These are phyloP conservation scores for Coemansia guatemalensis DNA, from an alignment of 192 early-diverging fungal species.

Conservation along the genomic window DNA sequence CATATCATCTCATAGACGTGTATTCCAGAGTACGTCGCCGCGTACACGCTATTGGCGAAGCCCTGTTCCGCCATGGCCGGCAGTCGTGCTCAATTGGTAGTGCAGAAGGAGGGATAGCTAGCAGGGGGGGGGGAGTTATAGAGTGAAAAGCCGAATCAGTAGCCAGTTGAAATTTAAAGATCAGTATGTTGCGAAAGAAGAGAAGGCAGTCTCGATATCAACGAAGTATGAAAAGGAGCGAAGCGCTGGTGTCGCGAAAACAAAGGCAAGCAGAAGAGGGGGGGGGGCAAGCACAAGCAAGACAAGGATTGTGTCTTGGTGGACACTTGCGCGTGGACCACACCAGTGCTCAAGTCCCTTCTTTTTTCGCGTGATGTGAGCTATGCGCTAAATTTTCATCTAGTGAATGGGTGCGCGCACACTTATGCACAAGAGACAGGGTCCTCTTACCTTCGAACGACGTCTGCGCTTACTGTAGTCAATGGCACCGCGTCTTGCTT, in stretches of 20 bases:
- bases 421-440: background rate
- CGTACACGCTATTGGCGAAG: slow-evolving; percentile 60
- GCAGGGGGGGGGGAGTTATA: background rate
- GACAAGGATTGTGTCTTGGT: background rate
- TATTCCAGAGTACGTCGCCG: slow-evolving; percentile 90
- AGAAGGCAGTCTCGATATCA: background rate
- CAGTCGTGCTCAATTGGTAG: background rate
- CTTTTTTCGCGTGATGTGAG: background rate
- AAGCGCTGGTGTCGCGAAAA: background rate
- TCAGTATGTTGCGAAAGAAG: slow-evolving; percentile 7
- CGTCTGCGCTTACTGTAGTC: background rate
- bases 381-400: background rate
- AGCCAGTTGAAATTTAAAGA: slow-evolving; percentile 3
- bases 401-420: background rate
- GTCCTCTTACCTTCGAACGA: background rate
- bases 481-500: background rate
- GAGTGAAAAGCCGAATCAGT: background rate
- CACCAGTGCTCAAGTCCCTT: background rate
- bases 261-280: background rate
- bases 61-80: slow-evolving; percentile 21
- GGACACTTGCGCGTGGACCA: background rate
- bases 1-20: slow-evolving; percentile 95
- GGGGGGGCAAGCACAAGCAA: background rate
- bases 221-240: background rate
- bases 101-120: background rate